Evolutionary conservation across 2,329 filamentous ascomycete genomes (phyloP), one percentile per base, ranked within the genome.

Genomic region (Ploettnerulaceae sp.): DNA sequence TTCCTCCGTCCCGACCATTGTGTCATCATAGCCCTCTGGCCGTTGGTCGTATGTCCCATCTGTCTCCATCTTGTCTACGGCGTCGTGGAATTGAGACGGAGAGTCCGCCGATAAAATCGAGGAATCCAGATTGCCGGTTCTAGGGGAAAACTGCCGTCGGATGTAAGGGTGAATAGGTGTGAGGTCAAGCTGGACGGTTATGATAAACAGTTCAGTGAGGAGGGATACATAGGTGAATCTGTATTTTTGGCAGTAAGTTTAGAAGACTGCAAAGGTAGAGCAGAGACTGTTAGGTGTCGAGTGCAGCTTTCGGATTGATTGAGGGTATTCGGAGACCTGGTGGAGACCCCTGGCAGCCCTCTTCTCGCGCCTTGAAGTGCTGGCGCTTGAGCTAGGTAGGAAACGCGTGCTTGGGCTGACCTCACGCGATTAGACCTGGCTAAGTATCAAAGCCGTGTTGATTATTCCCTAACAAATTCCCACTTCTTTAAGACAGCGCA

Each of bases 61-160:
- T 70, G 76, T 75, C 14, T 64, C 61, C 60, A 64, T 64, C 15
- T 54, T 71, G 59, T 74, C 71, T 57, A 75, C 64, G 48, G 69
- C 68, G 71, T 74, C 70, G 71, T 72, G 71, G 60, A 71, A 74
- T 60, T 74, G 73, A 68, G 67, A 72, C 63, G 69, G 66, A 51
- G 73, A 74, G 67, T 72, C 73, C 60, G 67, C 66, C 36, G 69
- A 68, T 25, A 73, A 59, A 14, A 66, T 71, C 51, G 72, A 72
- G 53, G 71, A 71, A 73, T 80, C 76, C 75, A 78, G 71, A 52
- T 63, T 72, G 68, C 48, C 54, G 52, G 54, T 44, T 47, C 50
- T 28, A 35, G 49, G 47, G 40, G 26, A 28, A 24, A 20, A 11
- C 20, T 33, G 20, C 5, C 4, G 20, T 32, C 20, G 12, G 29